Base-by-base conservation (phyloP, 1,139 yeast genomes). In the Eremothecium cymbalariae region DNA sequence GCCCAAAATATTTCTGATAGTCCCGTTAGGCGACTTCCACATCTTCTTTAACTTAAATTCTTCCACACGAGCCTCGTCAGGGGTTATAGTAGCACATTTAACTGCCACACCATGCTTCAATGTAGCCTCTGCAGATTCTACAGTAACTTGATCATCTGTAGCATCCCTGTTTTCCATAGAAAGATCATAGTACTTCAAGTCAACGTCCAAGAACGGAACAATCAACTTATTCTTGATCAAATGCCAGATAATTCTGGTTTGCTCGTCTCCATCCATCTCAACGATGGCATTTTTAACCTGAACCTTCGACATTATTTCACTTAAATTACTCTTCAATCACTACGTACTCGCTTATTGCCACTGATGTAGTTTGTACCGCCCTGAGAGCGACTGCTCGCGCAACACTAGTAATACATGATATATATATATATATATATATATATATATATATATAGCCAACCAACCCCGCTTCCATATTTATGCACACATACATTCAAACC, bases 21-120 rank as follows among this genome's bases (percentile, higher is more conserved):
- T 81, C 45, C 93, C 93, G 57, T 81, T 81, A 48, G 93, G 93
- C 12, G 88, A 79, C 41, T 76, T 69, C 90, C 90, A 81, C 93
- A 81, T 81, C 57, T 81, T 75, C 59, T 78, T 77, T 59, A 81
- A 66, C 34, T 69, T 65, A 54, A 79, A 81, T 55, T 81, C 93
- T 52, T 76, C 67, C 31, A 81, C 90, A 62, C 93, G 71, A 26
- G 75, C 78, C 59, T 81, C 93, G 57, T 81, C 93, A 2, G 93
- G 93, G 2, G 93, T 81, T 50, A 81, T 81, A 28, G 93, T 81
- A 40, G 93, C 93, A 70, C 93, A 81, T 60, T 81, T 81, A 46
- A 81, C 74, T 39, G 88, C 93, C 27, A 81, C 93, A 42, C 88
- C 88, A 51, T 76, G 75, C 55, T 80, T 63, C 56, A 74, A 67